These are phyloP conservation scores for Candida vartiovaarae DNA, from an alignment of 805 yeast species.

Conservation along the genomic window DNA sequence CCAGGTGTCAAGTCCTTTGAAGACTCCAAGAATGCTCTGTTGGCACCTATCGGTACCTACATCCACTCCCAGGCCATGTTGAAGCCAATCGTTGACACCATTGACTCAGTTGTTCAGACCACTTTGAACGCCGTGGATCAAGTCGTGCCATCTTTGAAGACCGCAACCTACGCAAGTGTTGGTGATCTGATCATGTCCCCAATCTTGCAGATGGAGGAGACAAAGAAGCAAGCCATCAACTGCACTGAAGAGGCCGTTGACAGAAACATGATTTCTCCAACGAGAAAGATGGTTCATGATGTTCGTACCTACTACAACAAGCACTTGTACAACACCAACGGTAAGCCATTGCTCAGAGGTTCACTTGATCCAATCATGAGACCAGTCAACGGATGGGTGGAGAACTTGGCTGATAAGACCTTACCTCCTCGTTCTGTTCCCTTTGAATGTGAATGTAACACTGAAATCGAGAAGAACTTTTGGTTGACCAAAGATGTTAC, in stretches of 20 bases:
- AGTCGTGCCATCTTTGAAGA: slow-evolving; percentile 51
- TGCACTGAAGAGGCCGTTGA: slow-evolving; percentile 28
- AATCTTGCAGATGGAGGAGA: slow-evolving; percentile 21
- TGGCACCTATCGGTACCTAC: slow-evolving; percentile 22
- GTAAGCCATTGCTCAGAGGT: slow-evolving; percentile 57
- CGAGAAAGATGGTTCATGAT: slow-evolving; percentile 38
- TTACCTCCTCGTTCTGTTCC: slow-evolving; percentile 37
- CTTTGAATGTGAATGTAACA: slow-evolving; percentile 39
- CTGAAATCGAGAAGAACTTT: slow-evolving; percentile 51
- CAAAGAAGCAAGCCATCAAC: slow-evolving; percentile 24
- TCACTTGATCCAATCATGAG: slow-evolving; percentile 53
- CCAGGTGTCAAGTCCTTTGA: slow-evolving; percentile 32
- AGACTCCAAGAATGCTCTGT: slow-evolving; percentile 14
- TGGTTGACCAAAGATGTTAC: slow-evolving; percentile 35
- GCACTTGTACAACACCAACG: slow-evolving; percentile 47
- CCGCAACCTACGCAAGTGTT: slow-evolving; percentile 42
- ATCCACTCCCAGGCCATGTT: slow-evolving; percentile 25
- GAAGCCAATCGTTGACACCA: slow-evolving; percentile 37
- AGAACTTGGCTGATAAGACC: slow-evolving; percentile 34
- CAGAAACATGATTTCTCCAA: slow-evolving; percentile 37
- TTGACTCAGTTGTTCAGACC: slow-evolving; percentile 49
- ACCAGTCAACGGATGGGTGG: slow-evolving; percentile 54
- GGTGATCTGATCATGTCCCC: slow-evolving; percentile 48
- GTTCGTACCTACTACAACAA: slow-evolving; percentile 45
- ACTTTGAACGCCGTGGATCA: slow-evolving; percentile 52